Conservation (phyloP, 2,329 filamentous ascomycete genomes). For the Alternaria atra region DNA sequence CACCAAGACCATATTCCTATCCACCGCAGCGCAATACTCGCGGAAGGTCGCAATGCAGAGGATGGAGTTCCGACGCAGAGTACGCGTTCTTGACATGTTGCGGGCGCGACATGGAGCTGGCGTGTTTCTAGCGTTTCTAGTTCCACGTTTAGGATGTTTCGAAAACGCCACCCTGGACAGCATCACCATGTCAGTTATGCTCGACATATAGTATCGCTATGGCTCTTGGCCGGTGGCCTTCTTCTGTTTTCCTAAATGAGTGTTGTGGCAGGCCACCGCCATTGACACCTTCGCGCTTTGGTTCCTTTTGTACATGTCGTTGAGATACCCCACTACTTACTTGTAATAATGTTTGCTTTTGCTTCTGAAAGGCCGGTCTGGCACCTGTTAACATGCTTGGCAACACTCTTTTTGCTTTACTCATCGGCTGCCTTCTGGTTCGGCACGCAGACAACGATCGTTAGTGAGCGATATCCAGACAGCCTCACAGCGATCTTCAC, state of each 20-base stretch:
- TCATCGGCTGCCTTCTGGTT: conserved; percentile 27
- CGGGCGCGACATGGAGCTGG: conserved; percentile 3
- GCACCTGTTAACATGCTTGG: conserved; percentile 32
- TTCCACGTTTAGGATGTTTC: conserved; percentile 41
- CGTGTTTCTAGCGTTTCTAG: conserved; percentile 18
- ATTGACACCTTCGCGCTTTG: conserved; percentile 4
- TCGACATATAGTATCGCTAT: conserved; percentile 21
- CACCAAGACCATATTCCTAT: not conserved
- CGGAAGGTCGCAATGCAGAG: not conserved
- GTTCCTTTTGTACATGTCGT: conserved; percentile 11
- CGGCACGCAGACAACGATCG: conserved; percentile 12
- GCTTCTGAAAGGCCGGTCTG: conserved; percentile 33
- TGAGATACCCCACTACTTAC: conserved; percentile 16
- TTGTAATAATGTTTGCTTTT: conserved; percentile 42
- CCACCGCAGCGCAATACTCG: not conserved
- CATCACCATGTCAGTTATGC: conserved; percentile 3
- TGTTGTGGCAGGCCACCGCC: conserved; percentile 20
- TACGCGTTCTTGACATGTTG: not conserved
- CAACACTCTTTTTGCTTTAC: conserved; percentile 27
- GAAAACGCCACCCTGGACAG: conserved; percentile 13
- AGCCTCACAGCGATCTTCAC: conserved; percentile 26
- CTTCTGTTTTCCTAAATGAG: conserved; percentile 1
- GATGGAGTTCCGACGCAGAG: not conserved
- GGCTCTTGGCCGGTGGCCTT: conserved; percentile 4
- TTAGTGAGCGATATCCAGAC: conserved; percentile 8